Base-by-base conservation (phyloP, 2,329 filamentous ascomycete species). In the Zasmidium cellare region DNA sequence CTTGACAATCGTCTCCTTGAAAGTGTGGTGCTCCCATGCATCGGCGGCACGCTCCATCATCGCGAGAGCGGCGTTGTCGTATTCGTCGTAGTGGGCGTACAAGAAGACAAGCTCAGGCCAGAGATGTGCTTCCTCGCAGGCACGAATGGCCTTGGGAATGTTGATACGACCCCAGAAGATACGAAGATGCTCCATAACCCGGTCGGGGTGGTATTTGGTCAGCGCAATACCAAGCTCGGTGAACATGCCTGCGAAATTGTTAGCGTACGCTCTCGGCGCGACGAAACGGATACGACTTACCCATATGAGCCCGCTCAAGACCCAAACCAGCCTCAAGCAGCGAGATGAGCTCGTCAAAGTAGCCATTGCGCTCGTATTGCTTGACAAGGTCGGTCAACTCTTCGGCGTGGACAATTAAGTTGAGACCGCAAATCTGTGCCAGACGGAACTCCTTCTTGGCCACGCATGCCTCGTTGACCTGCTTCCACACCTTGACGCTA, bases 401-500 rank as follows among this genome's bases (percentile, higher is more conserved):
- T 76, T 99, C 94, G 23, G 96, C 94, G 76, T 99, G 93, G 22
- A 99, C 88, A 69, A 99, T 97, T 59, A 99, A 82, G 80, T 99
- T 97, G 61, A 99, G 87, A 82, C 96, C 96, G 72, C 94, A 99
- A 69, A 99, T 99, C 79, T 97, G 94, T 23, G 96, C 94, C 59
- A 99, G 88, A 61, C 93, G 90, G 86, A 99, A 99, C 75, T 99
- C 94, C 81, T 96, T 97, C 86, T 97, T 99, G 62, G 85, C 86
- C 65, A 99, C 90, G 72, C 94, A 99, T 20, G 93, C 94, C 72
- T 91, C 89, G 78, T 97, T 96, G 67, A 99, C 94, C 77, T 99
- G 91, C 79, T 94, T 96, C 94, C 94, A 99, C 53, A 99, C 94
- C 81, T 96, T 97, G 77, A 97, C 92, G 77, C 91, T 97, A 82